phyloP scores from a whole-genome alignment of 2,329 filamentous ascomycete genomes.

The Diplodia mutila region DNA sequence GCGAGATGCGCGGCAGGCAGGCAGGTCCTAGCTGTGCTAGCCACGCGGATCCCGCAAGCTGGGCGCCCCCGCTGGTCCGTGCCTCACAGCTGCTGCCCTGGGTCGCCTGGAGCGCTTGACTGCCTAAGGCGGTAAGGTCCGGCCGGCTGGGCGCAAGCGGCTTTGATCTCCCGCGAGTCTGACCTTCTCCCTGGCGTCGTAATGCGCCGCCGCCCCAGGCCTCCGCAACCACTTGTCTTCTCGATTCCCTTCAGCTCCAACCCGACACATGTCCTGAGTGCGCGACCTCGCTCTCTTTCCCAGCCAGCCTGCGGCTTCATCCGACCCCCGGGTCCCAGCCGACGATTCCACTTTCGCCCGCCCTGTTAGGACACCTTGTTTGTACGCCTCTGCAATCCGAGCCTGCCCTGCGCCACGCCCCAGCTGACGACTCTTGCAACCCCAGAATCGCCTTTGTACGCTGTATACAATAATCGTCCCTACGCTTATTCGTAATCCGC shows the following conservation, averaged over 20 bases:
- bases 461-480: neutral
- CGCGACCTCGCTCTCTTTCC: neutral
- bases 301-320: conserved; percentile 9
- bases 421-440: conserved; percentile 1
- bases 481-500: neutral
- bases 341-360: neutral
- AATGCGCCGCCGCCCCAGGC: conserved; percentile 13
- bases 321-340: neutral
- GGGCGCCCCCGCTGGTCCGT: neutral
- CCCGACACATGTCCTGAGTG: conserved; percentile 6
- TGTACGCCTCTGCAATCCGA: neutral
- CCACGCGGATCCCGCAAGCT: conserved; percentile 8
- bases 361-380: conserved; percentile 1
- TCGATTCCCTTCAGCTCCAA: neutral
- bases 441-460: conserved; percentile 10
- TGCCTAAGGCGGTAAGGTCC: conserved; percentile 19
- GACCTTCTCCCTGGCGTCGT: conserved; percentile 12
- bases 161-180: conserved; percentile 13
- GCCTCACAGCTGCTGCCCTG: neutral
- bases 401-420: conserved; percentile 4
- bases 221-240: conserved; percentile 19
- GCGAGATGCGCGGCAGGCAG: neutral
- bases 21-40: neutral
- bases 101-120: neutral
- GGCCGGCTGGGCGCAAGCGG: neutral